These are phyloP conservation scores for Carnegiea gigantea DNA, from an alignment of 179 eudicot genomes.

Conservation along the genomic window DNA sequence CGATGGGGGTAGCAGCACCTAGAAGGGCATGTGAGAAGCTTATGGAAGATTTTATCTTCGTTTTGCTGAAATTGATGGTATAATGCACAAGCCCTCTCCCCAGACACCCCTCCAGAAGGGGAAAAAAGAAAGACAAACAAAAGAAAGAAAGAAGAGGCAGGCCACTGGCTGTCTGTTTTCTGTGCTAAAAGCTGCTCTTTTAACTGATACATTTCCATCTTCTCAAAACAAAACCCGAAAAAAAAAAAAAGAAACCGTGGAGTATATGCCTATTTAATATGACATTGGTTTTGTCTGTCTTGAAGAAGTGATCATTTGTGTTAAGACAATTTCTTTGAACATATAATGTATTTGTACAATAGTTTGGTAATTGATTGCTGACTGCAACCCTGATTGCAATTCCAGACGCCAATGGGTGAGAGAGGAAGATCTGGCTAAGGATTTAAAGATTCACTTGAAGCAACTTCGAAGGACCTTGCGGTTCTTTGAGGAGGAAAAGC, in stretches of 20 bases:
- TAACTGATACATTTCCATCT: not conserved
- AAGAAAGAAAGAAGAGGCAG: not conserved
- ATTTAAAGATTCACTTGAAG: slow-evolving; percentile 79
- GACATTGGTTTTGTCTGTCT: not conserved
- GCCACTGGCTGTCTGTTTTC: not conserved
- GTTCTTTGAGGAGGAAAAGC: slow-evolving; percentile 91
- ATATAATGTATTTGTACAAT: not conserved
- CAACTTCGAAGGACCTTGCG: slow-evolving; percentile 87
- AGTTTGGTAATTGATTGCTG: not conserved
- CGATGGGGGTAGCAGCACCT: not conserved
- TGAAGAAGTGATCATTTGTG: not conserved
- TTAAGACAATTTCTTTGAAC: not conserved
- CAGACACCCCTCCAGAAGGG: not conserved
- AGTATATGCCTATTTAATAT: not conserved
- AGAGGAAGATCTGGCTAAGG: slow-evolving; percentile 96
- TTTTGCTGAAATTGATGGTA: too few relatives aligned
- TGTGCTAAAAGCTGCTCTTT: not conserved
- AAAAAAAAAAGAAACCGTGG: too few relatives aligned
- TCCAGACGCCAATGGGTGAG: slow-evolving; percentile 87
- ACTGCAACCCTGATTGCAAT: slow-evolving; percentile 13
- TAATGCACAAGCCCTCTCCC: not conserved
- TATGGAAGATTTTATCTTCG: not conserved
- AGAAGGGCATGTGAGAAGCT: not conserved
- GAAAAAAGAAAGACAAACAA: not conserved
- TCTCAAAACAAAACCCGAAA: not conserved